Evolutionary conservation across 345 rosid genomes (phyloP).

Genomic region (Lepidium didymum): DNA sequence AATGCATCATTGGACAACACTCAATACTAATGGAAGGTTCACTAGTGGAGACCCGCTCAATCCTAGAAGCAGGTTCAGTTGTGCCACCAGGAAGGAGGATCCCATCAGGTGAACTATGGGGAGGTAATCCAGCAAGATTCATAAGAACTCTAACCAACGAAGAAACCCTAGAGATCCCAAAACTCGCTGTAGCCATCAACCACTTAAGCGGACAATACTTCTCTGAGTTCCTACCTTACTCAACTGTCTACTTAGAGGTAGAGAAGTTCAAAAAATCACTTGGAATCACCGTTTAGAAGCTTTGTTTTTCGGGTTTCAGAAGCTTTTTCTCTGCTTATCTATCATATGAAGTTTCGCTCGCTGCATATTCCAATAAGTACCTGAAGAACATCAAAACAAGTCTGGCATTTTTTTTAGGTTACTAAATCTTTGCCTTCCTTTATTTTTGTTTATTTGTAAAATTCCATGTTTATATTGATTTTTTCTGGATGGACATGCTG

Average conservation of each 20-base stretch:
- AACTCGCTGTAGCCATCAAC: slow-evolving; percentile 89
- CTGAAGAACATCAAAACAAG: slow-evolving; percentile 37
- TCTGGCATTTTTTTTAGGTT: not conserved
- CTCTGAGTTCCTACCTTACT: slow-evolving; percentile 91
- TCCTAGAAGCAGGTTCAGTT: slow-evolving; percentile 93
- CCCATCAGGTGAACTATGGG: slow-evolving; percentile 96
- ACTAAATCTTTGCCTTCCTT: not conserved
- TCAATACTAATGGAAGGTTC: slow-evolving; percentile 99
- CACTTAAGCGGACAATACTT: slow-evolving; percentile 70
- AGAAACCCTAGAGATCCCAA: slow-evolving; percentile 89
- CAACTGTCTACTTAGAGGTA: slow-evolving; percentile 87
- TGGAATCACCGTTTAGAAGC: slow-evolving; percentile 51
- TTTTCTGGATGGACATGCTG: not conserved
- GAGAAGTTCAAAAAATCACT: slow-evolving; percentile 78
- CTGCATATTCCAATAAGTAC: slow-evolving; percentile 52
- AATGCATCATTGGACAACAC: slow-evolving; percentile 92
- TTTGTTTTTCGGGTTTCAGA: not conserved
- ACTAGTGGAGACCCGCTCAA: slow-evolving; percentile 79
- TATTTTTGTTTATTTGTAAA: slow-evolving; percentile 13
- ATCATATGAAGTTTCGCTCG: slow-evolving; percentile 26
- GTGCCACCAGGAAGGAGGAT: slow-evolving; percentile 96
- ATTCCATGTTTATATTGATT: not conserved
- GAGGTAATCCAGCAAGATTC: slow-evolving; percentile 94
- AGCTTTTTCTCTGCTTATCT: slow-evolving; percentile 1
- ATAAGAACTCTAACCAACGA: slow-evolving; percentile 79